A percentile compares a stretch with the other conserved stretches of the same genome.
Evolutionary conservation across 257 asterid genomes (phyloP).

Genomic region (Solanum pimpinellifolium): DNA sequence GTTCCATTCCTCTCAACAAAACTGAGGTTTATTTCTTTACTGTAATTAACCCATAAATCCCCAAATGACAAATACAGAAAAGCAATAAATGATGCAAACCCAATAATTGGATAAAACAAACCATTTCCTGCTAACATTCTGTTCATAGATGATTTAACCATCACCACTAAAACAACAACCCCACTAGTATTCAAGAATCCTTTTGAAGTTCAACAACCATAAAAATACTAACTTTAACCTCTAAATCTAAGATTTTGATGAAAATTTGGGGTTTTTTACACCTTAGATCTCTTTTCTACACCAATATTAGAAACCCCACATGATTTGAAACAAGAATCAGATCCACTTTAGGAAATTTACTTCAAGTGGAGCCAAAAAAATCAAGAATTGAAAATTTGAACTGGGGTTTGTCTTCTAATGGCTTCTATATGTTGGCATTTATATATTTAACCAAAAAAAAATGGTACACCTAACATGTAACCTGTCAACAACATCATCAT

Average conservation of each 20-base stretch:
- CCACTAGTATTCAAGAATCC: not conserved
- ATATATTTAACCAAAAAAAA: not conserved
- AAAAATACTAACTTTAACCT: conserved; percentile 1
- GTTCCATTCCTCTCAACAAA: conserved; percentile 95
- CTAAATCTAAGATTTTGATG: conserved; percentile 2
- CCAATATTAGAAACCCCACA: conserved; percentile 7
- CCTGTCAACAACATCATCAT: not conserved
- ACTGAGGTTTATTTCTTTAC: conserved; percentile 34
- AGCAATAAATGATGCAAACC: conserved; percentile 71
- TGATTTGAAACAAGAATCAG: conserved; percentile 31
- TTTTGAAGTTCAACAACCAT: not conserved
- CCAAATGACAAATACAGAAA: conserved; percentile 79
- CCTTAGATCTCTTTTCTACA: conserved; percentile 22
- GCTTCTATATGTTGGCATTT: not conserved
- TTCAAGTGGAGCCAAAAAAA: conserved; percentile 19
- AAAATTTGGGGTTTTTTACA: conserved; percentile 5
- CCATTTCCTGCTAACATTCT: conserved; percentile 66
- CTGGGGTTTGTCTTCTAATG: not conserved
- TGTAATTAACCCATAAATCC: conserved; percentile 49
- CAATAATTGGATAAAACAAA: conserved; percentile 71
- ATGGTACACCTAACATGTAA: conserved; percentile 6
- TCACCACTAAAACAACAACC: not conserved
- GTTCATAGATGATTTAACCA: conserved; percentile 22
- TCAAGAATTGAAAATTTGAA: conserved; percentile 9
- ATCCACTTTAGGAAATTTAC: conserved; percentile 29